These are phyloP conservation scores for Aureobasidium mangrovei DNA, from an alignment of 2,329 filamentous ascomycete species.

Conservation along the genomic window DNA sequence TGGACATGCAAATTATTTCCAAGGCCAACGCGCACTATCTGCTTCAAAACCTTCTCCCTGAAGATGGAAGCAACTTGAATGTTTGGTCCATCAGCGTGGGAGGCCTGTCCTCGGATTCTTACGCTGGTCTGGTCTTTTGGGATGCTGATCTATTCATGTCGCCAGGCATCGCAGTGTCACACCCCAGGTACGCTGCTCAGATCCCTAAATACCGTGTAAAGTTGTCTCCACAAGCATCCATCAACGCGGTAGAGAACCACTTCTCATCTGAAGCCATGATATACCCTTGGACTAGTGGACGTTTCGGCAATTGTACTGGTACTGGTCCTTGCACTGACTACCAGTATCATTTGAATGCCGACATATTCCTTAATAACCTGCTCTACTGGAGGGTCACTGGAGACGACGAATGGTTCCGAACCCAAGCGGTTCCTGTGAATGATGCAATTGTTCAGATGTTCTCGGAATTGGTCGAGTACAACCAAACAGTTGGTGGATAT, in stretches of 20 bases:
- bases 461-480: constrained; percentile 50
- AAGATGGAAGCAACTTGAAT: constrained; percentile 46
- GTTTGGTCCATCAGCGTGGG: constrained; percentile 54
- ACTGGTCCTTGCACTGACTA: constrained; percentile 59
- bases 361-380: constrained; percentile 54
- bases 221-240: constrained; percentile 49
- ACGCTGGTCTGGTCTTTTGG: constrained; percentile 59
- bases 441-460: constrained; percentile 56
- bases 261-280: constrained; percentile 52
- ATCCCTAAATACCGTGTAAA: constrained; percentile 57
- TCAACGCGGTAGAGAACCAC: constrained; percentile 48
- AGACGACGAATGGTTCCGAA: constrained; percentile 47
- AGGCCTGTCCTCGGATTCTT: constrained; percentile 58
- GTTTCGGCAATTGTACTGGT: constrained; percentile 59
- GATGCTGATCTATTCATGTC: constrained; percentile 61
- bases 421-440: constrained; percentile 53
- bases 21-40: constrained; percentile 50
- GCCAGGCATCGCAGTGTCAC: constrained; percentile 55
- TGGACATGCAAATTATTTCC: constrained; percentile 47
- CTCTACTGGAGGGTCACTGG: constrained; percentile 55
- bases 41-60: constrained; percentile 47
- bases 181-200: constrained; percentile 53
- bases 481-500: constrained; percentile 45
- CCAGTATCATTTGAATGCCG: constrained; percentile 62
- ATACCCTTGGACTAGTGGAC: constrained; percentile 59